Evolutionary conservation across 225 moss, liverwort and hornwort genomes (phyloP).

Genomic region (Physcomitrellopsis africana): DNA sequence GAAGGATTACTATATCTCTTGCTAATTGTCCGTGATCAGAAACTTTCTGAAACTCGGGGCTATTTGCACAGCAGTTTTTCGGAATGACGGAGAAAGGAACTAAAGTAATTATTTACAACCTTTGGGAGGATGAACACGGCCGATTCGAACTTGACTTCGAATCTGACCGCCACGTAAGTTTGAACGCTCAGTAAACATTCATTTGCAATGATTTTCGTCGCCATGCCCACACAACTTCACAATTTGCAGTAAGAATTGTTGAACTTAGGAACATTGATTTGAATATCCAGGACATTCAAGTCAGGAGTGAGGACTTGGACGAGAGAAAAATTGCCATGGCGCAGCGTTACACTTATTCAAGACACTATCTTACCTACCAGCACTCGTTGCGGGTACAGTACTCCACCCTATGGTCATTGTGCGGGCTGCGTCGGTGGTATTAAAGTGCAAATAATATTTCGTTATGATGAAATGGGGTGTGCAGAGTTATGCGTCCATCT

Average conservation of each 20-base stretch:
- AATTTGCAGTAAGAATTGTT: neutral
- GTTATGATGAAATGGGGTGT: neutral
- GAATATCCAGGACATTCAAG: constrained; percentile 61
- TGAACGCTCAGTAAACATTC: neutral
- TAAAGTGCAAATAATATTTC: neutral
- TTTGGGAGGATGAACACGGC: constrained; percentile 54
- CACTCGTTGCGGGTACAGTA: constrained; percentile 57
- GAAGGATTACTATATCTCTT: too few species aligned
- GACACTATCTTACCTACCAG: constrained; percentile 38
- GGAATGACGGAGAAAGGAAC: constrained; percentile 40
- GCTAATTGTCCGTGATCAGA: neutral
- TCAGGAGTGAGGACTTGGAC: constrained; percentile 48
- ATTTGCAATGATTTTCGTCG: neutral
- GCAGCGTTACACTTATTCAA: constrained; percentile 35
- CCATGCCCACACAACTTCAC: neutral
- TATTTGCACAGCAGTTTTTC: constrained; percentile 31
- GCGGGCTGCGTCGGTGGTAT: neutral
- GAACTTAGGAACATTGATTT: constrained; percentile 4
- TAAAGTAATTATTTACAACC: constrained; percentile 45
- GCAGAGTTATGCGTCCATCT: constrained; percentile 71
- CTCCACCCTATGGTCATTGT: neutral
- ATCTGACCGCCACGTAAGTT: constrained; percentile 39
- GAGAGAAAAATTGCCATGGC: constrained; percentile 34
- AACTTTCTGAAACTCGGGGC: neutral
- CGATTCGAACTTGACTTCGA: constrained; percentile 46